Conservation (phyloP, 1,139 yeast genomes). For the Lodderomyces pseudojiufengensis region DNA sequence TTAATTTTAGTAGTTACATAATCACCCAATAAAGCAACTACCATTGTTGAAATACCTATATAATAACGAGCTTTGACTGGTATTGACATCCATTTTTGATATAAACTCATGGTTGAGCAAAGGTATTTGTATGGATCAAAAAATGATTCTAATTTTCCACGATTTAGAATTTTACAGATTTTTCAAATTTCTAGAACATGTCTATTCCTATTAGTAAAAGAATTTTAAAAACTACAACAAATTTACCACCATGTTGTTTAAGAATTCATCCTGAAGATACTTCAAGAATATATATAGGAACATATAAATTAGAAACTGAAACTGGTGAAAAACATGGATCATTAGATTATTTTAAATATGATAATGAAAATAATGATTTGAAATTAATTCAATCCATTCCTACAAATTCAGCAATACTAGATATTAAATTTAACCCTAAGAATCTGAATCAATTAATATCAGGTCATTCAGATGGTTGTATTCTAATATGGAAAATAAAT, state of each 20-base stretch:
- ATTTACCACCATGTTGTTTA: slow-evolving; percentile 81
- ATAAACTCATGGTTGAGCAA: slow-evolving; percentile 33
- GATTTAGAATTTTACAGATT: neutral
- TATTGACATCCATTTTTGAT: slow-evolving; percentile 46
- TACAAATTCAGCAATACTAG: slow-evolving; percentile 64
- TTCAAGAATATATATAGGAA: slow-evolving; percentile 59
- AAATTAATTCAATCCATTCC: slow-evolving; percentile 8
- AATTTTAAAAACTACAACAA: slow-evolving; percentile 33
- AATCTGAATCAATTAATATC: slow-evolving; percentile 49
- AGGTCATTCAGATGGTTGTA: slow-evolving; percentile 78
- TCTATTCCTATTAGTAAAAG: slow-evolving; percentile 16
- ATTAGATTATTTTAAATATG: slow-evolving; percentile 53
- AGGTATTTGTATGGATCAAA: no score
- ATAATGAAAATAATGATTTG: slow-evolving; percentile 12
- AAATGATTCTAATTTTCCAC: neutral
- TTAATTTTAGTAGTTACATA: slow-evolving; percentile 45
- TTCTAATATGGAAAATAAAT: slow-evolving; percentile 57
- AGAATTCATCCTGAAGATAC: slow-evolving; percentile 52
- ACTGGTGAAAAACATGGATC: slow-evolving; percentile 66
- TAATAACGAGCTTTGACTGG: slow-evolving; percentile 52
- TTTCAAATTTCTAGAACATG: slow-evolving; percentile 1
- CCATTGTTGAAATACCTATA: slow-evolving; percentile 52
- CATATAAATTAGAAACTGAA: slow-evolving; percentile 63
- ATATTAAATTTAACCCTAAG: slow-evolving; percentile 61
- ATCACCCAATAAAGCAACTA: slow-evolving; percentile 51